Evolutionary conservation across 192 early-diverging fungal genomes (phyloP).

Genomic region (Backusella parvicylindrica): DNA sequence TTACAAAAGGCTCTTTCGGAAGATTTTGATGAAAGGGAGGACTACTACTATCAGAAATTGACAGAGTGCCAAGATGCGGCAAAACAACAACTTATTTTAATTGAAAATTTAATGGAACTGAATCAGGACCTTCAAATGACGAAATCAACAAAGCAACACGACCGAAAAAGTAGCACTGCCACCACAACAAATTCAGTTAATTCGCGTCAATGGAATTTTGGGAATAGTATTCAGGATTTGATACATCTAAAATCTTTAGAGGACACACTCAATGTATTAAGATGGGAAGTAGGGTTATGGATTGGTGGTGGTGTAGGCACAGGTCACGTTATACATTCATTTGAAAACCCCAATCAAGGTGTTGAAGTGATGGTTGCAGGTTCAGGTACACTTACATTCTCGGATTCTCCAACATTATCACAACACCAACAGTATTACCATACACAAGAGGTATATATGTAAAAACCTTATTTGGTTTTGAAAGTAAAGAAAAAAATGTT

Average conservation of each 20-base stretch:
- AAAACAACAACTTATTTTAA: constrained; percentile 13
- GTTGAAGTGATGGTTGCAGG: constrained; percentile 21
- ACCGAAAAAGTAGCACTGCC: neutral
- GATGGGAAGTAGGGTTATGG: constrained; percentile 16
- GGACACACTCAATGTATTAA: constrained; percentile 3
- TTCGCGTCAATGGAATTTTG: neutral
- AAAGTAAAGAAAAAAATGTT: neutral
- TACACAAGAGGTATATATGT: constrained; percentile 8
- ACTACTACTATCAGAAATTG: constrained; percentile 14
- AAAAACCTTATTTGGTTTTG: too few relatives aligned
- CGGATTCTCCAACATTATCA: neutral
- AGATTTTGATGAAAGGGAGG: constrained; percentile 19
- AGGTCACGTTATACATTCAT: constrained; percentile 19
- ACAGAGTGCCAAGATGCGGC: constrained; percentile 13
- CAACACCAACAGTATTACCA: neutral
- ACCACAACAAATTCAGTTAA: neutral
- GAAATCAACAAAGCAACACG: neutral
- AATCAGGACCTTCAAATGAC: constrained; percentile 9
- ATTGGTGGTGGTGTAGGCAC: constrained; percentile 24
- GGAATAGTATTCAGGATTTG: constrained; percentile 3
- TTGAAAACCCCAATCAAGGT: constrained; percentile 14
- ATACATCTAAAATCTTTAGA: constrained; percentile 7
- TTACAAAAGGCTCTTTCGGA: constrained; percentile 9
- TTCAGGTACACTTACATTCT: constrained; percentile 5
- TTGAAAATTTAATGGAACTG: constrained; percentile 13